Base-by-base conservation (phyloP, 1,139 yeast species). In the Hyphopichia buzzinii region DNA sequence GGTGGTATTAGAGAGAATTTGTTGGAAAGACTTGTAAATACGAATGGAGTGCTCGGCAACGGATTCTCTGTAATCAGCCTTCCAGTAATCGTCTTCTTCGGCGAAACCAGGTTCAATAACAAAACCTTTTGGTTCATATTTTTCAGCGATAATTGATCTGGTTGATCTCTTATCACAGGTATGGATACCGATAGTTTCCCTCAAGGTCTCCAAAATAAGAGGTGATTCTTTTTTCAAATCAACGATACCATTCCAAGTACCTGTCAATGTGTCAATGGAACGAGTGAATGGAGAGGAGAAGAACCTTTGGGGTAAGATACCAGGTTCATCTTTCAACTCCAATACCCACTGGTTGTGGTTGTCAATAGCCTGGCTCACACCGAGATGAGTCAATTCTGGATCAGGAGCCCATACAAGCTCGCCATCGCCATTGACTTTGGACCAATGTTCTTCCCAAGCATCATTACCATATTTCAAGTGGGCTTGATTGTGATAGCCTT, bases 341-440 rank as follows among this genome's bases (percentile, higher is more conserved):
- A 43, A 30, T 35, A 49, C 44, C 64, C 67, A 53, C 17, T 49
- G 55, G 31, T 36, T 26, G 28, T 49, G 46, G 38, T 62, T 62
- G 21, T 48, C 59, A 34, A 50, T 50, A n/a, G 77, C 77, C 45
- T 69, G 75, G 17, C 49, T 47, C 27, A 55, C 42, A 2, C 76
- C 76, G 42, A 64, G 54, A 3, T 59, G 64, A 5, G 75, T 70
- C 46, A 71, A 63, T 30, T 57, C 59, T 1, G 77, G 72, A 46
- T 71, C 77, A 0, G 76, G 76, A 3, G 70, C 77, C 74, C 75
- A 71, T 3, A 59, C 65, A 7, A 65, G 55, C 26, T 62, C 57
- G 6, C 72, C 76, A 43, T 71, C 74, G 1, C 74, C 74, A 35
- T 57, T 59, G 33, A 65, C 44, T 36, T 60, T 65, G 32, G 69